These are phyloP conservation scores for Fusarium bactridioides DNA, from an alignment of 2,329 filamentous ascomycete species.

Conservation along the genomic window DNA sequence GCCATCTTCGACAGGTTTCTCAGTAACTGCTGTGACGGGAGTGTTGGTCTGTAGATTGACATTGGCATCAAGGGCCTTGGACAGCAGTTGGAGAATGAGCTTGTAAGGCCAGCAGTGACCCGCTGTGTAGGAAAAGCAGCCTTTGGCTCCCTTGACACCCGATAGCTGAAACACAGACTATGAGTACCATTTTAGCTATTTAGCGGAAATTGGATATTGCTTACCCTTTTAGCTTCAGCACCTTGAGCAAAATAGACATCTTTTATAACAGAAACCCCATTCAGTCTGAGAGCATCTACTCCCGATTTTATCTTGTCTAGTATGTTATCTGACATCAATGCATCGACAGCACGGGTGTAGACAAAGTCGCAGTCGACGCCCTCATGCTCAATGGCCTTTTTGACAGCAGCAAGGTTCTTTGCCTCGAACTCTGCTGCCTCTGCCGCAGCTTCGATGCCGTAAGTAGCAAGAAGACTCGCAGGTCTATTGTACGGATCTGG, in stretches of 20 bases:
- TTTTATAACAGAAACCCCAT: neutral
- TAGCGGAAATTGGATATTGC: rapidly evolving
- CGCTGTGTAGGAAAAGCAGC: neutral
- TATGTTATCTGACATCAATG: neutral
- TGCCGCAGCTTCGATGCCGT: neutral
- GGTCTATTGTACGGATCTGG: neutral
- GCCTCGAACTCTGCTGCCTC: neutral
- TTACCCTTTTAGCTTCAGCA: neutral
- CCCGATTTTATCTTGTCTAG: neutral
- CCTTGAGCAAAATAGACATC: neutral
- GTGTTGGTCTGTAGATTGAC: neutral
- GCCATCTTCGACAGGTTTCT: neutral
- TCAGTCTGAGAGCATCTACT: neutral
- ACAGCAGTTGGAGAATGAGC: neutral
- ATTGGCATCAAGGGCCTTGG: neutral
- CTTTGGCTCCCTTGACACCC: neutral
- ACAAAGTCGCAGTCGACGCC: neutral
- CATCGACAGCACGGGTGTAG: neutral
- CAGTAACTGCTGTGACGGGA: neutral
- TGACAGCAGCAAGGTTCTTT: neutral
- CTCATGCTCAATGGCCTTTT: neutral
- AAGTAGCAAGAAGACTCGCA: neutral
- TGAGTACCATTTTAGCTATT: rapidly evolving
- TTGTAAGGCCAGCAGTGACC: neutral
- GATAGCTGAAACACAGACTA: neutral